Evolutionary conservation across 1,139 yeast genomes (phyloP), one percentile per base, ranked within the genome.

Genomic region (Hemisphaericaspora lyxosophila): DNA sequence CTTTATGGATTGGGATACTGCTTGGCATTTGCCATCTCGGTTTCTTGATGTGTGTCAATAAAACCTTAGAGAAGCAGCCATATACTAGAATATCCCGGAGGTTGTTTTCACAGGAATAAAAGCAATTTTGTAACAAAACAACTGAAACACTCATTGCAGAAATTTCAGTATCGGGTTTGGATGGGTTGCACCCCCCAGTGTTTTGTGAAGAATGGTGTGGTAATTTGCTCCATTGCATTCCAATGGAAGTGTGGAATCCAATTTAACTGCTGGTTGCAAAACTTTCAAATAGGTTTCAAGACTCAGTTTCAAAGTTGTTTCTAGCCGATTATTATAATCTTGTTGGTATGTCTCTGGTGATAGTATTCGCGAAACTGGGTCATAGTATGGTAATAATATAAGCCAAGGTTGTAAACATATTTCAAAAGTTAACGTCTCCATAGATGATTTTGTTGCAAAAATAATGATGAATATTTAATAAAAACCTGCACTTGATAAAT

Each of bases 341-440:
- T n/a, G n/a, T n/a, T n/a, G n/a, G n/a, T n/a, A n/a, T n/a, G n/a
- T n/a, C n/a, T n/a, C n/a, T n/a, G n/a, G n/a, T n/a, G n/a, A n/a
- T n/a, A n/a, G n/a, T n/a, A n/a, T n/a, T n/a, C n/a, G n/a, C n/a
- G 15, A 13, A 4, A 4, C 12, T 2, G 28, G 7, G 14, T 36
- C 27, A 16, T 18, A 25, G 12, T n/a, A 20, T 4, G 26, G 34
- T 7, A 36, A 8, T 16, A 30, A 15, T 9, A 30, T 33, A 7
- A 40, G 31, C 43, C 43, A 37, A 4, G 36, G 36, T 20, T 20
- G 31, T 15, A 40, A 30, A 23, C 43, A 40, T 14, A 33, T 36
- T 23, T 40, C 41, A 23, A 40, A 24, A 3, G 31, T 26, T 12
- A 29, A 8, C 15, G 15, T 19, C n/a, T 12, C 24, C 32, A 18